Conservation (phyloP, 202 grass and related monocot species). For the Bolboschoenoplectus hybrid region DNA sequence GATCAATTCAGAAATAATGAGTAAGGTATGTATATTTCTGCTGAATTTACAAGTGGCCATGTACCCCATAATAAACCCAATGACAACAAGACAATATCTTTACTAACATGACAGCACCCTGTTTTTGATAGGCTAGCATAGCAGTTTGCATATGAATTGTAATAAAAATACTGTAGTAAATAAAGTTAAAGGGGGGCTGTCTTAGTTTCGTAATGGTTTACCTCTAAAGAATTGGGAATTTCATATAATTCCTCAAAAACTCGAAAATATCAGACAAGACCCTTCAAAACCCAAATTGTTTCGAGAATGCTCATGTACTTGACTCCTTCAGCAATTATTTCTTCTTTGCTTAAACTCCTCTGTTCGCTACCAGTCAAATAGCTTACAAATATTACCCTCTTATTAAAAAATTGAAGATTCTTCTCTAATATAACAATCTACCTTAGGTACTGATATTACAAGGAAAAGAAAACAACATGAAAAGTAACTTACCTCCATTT, state of each 20-base stretch:
- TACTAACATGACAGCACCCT: neutral
- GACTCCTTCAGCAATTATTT: neutral
- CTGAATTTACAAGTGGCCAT: slow-evolving; percentile 1
- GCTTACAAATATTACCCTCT: neutral
- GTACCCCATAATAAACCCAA: neutral
- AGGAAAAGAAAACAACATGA: neutral
- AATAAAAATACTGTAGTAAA: too few relatives aligned
- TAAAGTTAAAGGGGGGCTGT: neutral
- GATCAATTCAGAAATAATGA: neutral
- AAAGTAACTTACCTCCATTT: slow-evolving; percentile 63
- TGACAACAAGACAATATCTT: neutral
- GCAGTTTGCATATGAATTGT: neutral
- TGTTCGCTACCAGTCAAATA: too few relatives aligned
- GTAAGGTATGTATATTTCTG: neutral
- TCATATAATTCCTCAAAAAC: neutral
- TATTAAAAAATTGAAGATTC: neutral
- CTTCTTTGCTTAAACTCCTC: too few relatives aligned
- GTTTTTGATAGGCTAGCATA: neutral
- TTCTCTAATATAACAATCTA: neutral
- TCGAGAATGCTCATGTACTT: neutral
- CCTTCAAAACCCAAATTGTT: neutral
- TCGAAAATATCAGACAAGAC: neutral
- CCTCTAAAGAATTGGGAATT: neutral
- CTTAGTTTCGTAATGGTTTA: neutral
- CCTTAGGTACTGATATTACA: neutral